These are phyloP conservation scores for Corylus avellana DNA, from an alignment of 306 rosid species.

Conservation along the genomic window DNA sequence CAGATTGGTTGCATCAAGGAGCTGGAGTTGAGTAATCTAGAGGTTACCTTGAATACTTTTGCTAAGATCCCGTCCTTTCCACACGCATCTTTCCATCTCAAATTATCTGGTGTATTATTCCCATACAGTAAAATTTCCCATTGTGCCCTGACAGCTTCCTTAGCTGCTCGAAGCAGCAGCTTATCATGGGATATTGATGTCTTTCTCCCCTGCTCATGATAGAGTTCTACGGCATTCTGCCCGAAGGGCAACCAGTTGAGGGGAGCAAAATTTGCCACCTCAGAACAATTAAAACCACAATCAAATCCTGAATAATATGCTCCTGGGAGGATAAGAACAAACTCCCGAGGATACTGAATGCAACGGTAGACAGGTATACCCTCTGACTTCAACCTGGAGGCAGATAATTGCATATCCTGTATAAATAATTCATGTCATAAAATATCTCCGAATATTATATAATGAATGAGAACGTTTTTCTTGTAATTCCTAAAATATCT, in stretches of 20 bases:
- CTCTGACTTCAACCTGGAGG: slow-evolving; percentile 58
- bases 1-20: not conserved
- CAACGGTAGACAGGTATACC: slow-evolving; percentile 76
- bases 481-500: not conserved
- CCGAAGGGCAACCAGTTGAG: slow-evolving; percentile 87
- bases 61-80: slow-evolving; percentile 57
- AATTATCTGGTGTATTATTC: slow-evolving; percentile 41
- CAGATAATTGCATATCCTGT: slow-evolving; percentile 62
- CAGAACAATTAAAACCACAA: slow-evolving; percentile 83
- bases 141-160: slow-evolving; percentile 72
- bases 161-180: slow-evolving; percentile 78
- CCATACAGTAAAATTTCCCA: slow-evolving; percentile 58
- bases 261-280: slow-evolving; percentile 73
- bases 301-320: slow-evolving; percentile 78
- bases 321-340: slow-evolving; percentile 76
- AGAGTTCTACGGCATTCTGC: slow-evolving; percentile 57
- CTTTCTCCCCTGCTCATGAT: slow-evolving; percentile 56
- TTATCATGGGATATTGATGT: slow-evolving; percentile 73
- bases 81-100: slow-evolving; percentile 48
- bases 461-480: not conserved
- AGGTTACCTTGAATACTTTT: slow-evolving; percentile 57
- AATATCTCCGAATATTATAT: slow-evolving; percentile 19
- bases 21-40: slow-evolving; percentile 18
- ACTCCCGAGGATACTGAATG: slow-evolving; percentile 71
- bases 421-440: slow-evolving; percentile 31